phyloP scores from a whole-genome alignment of 2,329 filamentous ascomycete genomes.

The Beauveria brongniartii region DNA sequence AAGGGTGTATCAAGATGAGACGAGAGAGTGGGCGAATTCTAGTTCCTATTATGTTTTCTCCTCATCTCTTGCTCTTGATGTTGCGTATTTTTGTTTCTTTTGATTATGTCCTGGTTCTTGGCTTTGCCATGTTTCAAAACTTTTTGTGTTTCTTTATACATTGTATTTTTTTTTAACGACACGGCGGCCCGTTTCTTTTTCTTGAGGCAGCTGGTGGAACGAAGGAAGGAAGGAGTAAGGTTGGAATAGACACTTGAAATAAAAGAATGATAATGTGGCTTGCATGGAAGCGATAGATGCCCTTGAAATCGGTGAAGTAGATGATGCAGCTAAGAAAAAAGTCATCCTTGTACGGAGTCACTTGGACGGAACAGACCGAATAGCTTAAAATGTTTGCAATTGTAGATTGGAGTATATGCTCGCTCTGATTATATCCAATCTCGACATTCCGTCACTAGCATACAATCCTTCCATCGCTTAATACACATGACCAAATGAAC shows the following conservation, averaged over 20 bases:
- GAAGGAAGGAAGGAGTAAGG: background rate
- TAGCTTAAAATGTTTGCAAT: background rate
- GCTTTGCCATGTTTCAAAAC: background rate
- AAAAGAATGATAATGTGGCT: background rate
- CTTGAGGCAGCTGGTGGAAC: background rate
- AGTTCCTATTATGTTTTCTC: background rate
- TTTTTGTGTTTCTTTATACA: background rate
- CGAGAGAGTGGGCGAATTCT: background rate
- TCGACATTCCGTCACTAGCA: background rate
- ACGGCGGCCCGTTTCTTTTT: background rate
- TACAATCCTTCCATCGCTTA: background rate
- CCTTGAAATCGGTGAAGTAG: background rate
- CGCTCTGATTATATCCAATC: background rate
- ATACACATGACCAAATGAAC: background rate
- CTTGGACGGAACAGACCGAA: background rate
- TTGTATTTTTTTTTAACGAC: slow-evolving; percentile 4
- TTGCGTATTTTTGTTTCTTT: background rate
- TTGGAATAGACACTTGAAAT: slow-evolving; percentile 6
- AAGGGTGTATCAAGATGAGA: slow-evolving; percentile 1
- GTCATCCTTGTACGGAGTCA: background rate
- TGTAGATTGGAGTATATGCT: background rate
- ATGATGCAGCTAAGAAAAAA: background rate
- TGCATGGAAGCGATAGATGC: no score
- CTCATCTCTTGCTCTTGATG: background rate
- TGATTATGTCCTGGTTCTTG: background rate